phyloP scores from a whole-genome alignment of 2,329 filamentous ascomycete species.

The Apiospora sp. region DNA sequence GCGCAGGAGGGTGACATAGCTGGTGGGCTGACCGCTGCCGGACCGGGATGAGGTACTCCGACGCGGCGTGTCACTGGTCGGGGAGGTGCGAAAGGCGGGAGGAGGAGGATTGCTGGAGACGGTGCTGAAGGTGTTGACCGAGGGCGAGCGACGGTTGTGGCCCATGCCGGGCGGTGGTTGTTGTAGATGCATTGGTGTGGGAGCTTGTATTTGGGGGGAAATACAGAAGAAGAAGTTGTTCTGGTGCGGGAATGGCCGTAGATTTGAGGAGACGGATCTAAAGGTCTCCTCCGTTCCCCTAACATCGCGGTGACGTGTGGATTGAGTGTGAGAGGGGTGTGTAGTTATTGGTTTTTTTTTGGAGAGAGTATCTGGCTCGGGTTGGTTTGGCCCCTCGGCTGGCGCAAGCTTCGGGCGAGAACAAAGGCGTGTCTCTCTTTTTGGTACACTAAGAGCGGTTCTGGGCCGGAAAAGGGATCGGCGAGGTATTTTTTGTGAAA shows the following conservation, averaged over 20 bases:
- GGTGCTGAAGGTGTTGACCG: constrained; percentile 75
- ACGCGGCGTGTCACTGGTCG: constrained; percentile 67
- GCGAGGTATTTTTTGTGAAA: not conserved
- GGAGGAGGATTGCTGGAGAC: constrained; percentile 71
- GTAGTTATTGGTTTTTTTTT: not conserved
- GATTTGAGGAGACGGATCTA: constrained; percentile 41
- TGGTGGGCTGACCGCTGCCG: constrained; percentile 64
- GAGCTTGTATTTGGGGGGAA: constrained; percentile 43
- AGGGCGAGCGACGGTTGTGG: constrained; percentile 65
- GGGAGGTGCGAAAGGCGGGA: constrained; percentile 63
- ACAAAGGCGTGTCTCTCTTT: constrained; percentile 6
- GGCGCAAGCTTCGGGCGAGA: constrained; percentile 21
- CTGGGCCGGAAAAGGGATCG: not conserved
- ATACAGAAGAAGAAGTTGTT: constrained; percentile 64
- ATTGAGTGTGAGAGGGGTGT: not conserved
- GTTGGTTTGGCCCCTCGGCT: constrained; percentile 14
- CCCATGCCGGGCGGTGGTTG: constrained; percentile 41
- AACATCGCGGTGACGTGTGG: constrained; percentile 36
- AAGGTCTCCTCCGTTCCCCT: constrained; percentile 40
- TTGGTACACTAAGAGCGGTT: constrained; percentile 16
- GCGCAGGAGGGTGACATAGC: constrained; percentile 94
- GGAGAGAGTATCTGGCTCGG: no score
- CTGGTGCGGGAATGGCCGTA: constrained; percentile 64
- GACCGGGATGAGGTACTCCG: constrained; percentile 86
- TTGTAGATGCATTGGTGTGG: constrained; percentile 45